Conservation (phyloP, 2,329 filamentous ascomycete genomes). For the Alternaria ethzedia region DNA sequence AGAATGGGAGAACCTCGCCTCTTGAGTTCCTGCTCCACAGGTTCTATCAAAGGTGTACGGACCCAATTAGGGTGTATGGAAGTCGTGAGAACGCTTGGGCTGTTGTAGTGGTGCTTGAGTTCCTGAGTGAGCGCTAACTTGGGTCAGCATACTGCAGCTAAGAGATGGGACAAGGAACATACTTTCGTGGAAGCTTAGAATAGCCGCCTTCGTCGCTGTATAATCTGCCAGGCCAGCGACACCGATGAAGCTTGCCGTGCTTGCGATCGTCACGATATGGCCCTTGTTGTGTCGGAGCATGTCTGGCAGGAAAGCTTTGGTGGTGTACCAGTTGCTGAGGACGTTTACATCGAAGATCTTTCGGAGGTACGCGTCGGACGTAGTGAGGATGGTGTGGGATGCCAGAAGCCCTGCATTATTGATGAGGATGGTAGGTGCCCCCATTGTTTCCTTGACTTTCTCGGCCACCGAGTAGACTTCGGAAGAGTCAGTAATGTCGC, state of each 20-base stretch:
- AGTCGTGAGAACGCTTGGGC: conserved; percentile 51
- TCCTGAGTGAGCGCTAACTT: conserved; percentile 44
- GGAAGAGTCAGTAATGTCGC: conserved; percentile 42
- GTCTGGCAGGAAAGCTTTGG: conserved; percentile 44
- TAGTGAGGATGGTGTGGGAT: conserved; percentile 42
- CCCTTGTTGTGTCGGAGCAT: conserved; percentile 52
- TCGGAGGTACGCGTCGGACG: conserved; percentile 34
- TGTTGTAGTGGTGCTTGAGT: conserved; percentile 47
- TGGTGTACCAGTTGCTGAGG: conserved; percentile 45
- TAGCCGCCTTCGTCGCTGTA: conserved; percentile 58
- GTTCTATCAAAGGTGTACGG: conserved; percentile 48
- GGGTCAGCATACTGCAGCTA: conserved; percentile 10
- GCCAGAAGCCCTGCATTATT: conserved; percentile 47
- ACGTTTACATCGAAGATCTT: conserved; percentile 49
- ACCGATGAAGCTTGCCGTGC: conserved; percentile 58
- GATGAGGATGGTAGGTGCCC: conserved; percentile 42
- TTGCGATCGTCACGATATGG: conserved; percentile 64
- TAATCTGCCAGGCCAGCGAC: conserved; percentile 61
- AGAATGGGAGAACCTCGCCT: conserved; percentile 42
- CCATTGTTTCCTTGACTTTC: conserved; percentile 27
- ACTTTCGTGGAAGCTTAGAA: conserved; percentile 62
- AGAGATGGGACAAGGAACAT: conserved; percentile 51
- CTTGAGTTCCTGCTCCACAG: conserved; percentile 41
- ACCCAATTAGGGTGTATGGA: conserved; percentile 53
- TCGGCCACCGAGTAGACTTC: conserved; percentile 36